These are phyloP conservation scores for Diaporthe citri DNA, from an alignment of 2,329 filamentous ascomycete species.

Conservation along the genomic window DNA sequence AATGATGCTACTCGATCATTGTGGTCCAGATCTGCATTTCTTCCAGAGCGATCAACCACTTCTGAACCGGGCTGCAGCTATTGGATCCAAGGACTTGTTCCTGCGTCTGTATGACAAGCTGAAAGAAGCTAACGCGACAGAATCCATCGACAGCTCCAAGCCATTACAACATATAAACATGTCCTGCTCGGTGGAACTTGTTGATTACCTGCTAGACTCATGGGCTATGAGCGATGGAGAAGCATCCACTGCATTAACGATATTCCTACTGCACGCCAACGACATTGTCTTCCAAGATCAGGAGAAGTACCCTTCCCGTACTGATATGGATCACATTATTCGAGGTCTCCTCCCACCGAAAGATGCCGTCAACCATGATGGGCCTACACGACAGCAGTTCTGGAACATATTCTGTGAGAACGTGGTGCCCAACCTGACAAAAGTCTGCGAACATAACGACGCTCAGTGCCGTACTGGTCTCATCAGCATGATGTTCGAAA, in stretches of 20 bases:
- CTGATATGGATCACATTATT: not conserved
- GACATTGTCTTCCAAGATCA: not conserved
- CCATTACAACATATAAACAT: not conserved
- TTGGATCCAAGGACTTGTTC: not conserved
- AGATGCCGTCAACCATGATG: not conserved
- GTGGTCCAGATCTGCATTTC: fast-evolving
- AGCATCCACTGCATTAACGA: not conserved
- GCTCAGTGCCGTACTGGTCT: not conserved
- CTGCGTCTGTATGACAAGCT: not conserved
- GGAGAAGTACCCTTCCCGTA: not conserved
- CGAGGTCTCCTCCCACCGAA: not conserved
- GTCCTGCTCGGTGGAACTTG: not conserved
- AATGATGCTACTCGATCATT: not conserved
- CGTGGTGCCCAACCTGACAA: not conserved
- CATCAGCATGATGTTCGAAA: not conserved
- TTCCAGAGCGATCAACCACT: not conserved
- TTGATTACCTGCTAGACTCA: not conserved
- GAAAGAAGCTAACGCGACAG: not conserved
- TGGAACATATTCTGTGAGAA: not conserved
- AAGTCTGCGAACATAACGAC: not conserved
- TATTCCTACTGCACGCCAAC: not conserved
- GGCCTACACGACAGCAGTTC: not conserved
- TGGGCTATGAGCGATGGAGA: not conserved
- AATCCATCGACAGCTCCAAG: fast-evolving
- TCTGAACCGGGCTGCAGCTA: not conserved